phyloP scores from a whole-genome alignment of 2,329 filamentous ascomycete species.

The Akanthomyces uredinophilus region DNA sequence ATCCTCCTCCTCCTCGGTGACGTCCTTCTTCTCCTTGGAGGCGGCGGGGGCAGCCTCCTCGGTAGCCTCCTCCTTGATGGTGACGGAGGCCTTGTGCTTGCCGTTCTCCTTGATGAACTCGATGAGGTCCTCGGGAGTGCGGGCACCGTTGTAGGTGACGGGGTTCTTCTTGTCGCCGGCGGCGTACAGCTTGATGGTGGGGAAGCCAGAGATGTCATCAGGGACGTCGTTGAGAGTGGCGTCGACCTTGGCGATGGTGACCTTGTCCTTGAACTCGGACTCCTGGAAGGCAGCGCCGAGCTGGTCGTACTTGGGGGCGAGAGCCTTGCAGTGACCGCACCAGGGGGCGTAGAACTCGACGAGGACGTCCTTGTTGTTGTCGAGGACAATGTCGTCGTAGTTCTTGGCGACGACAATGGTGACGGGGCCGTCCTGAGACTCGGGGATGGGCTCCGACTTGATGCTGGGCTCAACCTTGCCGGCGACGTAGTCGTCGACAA shows the following conservation, averaged over 20 bases:
- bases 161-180: slow-evolving; percentile 83
- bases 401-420: slow-evolving; percentile 86
- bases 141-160: slow-evolving; percentile 79
- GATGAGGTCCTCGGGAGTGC: slow-evolving; percentile 86
- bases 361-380: slow-evolving; percentile 94
- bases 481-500: slow-evolving; percentile 77
- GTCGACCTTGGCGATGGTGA: slow-evolving; percentile 95
- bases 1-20: slow-evolving; percentile 36
- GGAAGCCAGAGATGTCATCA: slow-evolving; percentile 95
- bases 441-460: slow-evolving; percentile 96
- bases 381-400: slow-evolving; percentile 86
- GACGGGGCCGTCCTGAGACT: slow-evolving; percentile 86
- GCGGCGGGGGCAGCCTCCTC: slow-evolving; percentile 52
- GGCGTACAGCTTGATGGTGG: slow-evolving; percentile 96
- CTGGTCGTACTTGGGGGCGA: slow-evolving; percentile 95
- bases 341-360: slow-evolving; percentile 98
- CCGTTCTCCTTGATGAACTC: slow-evolving; percentile 94
- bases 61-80: slow-evolving; percentile 48
- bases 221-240: slow-evolving; percentile 95
- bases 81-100: slow-evolving; percentile 73
- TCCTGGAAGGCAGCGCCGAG: slow-evolving; percentile 72
- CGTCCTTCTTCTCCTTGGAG: slow-evolving; percentile 46
- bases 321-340: slow-evolving; percentile 99
- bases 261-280: slow-evolving; percentile 74
- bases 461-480: slow-evolving; percentile 94